phyloP scores from a whole-genome alignment of 352 stramenopile species.

The Globisporangium abappressorium region DNA sequence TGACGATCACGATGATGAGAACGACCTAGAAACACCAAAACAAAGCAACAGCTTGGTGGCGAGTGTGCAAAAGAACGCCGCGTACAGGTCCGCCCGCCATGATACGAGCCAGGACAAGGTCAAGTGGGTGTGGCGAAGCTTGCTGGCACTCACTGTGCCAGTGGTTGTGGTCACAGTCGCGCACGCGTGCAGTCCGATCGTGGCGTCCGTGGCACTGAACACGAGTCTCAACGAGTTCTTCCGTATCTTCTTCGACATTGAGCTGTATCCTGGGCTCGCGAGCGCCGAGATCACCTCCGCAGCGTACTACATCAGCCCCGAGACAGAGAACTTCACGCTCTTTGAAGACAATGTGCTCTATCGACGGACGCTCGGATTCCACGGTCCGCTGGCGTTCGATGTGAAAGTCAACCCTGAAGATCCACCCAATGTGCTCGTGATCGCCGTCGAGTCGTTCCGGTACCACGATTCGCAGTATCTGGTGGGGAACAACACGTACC shows the following conservation, averaged over 20 bases:
- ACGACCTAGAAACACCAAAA: not conserved
- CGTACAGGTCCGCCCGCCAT: not conserved
- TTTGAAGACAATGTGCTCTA: constrained; percentile 43
- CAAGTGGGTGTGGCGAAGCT: constrained; percentile 5
- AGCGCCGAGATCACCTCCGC: constrained; percentile 18
- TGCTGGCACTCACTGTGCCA: constrained; percentile 20
- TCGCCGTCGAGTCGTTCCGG: constrained; percentile 55
- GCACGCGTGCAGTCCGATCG: constrained; percentile 17
- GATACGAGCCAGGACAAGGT: constrained; percentile 1
- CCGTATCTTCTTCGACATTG: constrained; percentile 16
- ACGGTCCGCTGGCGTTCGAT: constrained; percentile 38
- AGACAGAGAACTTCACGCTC: constrained; percentile 41
- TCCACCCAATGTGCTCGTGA: constrained; percentile 47
- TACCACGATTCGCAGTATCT: constrained; percentile 54
- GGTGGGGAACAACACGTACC: constrained; percentile 29
- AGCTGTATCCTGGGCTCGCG: constrained; percentile 21
- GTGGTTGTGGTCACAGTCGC: constrained; percentile 19
- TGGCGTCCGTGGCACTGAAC: constrained; percentile 39
- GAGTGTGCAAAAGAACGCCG: not conserved
- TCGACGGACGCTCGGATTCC: constrained; percentile 36
- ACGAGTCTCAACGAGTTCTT: constrained; percentile 42
- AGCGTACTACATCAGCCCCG: constrained; percentile 27
- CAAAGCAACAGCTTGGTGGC: not conserved
- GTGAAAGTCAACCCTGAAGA: constrained; percentile 29
- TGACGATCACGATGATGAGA: not conserved